These are phyloP conservation scores for Tylopilus sp. DNA, from an alignment of 768 basidiomycete genomes.

Conservation along the genomic window DNA sequence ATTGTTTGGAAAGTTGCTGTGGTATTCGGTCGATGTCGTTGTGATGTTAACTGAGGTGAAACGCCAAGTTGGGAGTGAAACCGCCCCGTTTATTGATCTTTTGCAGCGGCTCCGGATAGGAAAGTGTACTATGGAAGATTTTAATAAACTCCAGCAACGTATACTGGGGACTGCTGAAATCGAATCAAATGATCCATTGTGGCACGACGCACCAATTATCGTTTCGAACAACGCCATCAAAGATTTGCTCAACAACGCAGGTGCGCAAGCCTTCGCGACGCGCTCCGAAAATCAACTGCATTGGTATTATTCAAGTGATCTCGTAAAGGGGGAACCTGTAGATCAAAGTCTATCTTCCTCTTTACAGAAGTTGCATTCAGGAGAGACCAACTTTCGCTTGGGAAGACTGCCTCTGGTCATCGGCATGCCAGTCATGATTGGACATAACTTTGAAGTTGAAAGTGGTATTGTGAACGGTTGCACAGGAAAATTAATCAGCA, in stretches of 20 bases:
- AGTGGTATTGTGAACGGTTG: neutral
- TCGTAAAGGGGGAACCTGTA: too few relatives aligned
- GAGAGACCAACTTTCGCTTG: neutral
- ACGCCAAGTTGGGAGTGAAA: neutral
- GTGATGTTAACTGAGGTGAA: neutral
- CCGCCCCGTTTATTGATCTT: neutral
- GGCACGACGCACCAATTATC: neutral
- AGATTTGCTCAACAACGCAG: too few relatives aligned
- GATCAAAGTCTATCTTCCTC: too few relatives aligned
- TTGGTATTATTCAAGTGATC: too few relatives aligned
- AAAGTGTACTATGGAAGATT: neutral
- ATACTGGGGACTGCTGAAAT: too few relatives aligned
- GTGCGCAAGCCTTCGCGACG: too few relatives aligned
- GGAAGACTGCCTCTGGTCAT: neutral
- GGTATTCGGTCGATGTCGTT: neutral
- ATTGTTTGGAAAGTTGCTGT: neutral
- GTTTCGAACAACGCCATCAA: neutral
- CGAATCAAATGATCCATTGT: too few relatives aligned
- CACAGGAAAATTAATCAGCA: neutral
- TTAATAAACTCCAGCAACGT: too few relatives aligned
- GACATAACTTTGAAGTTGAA: neutral
- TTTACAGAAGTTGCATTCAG: too few relatives aligned
- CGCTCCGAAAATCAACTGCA: too few relatives aligned
- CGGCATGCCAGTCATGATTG: neutral
- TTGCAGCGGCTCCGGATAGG: neutral